Conservation (phyloP, 1,139 yeast species). For the Eremothecium coryli region DNA sequence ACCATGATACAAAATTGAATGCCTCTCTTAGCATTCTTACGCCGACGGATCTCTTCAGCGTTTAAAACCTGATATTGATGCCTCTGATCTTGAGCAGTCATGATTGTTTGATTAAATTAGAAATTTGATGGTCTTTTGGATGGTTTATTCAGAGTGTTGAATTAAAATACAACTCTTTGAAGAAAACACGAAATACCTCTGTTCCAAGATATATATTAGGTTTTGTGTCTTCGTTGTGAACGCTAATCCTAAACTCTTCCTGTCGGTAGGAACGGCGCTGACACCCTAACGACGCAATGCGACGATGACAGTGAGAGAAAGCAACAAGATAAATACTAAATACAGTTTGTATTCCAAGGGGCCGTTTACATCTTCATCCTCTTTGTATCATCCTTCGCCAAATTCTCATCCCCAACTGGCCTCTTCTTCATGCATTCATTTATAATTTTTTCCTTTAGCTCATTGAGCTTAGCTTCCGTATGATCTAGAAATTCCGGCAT, state of each 20-base stretch:
- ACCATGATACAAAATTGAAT: slow-evolving; percentile 49
- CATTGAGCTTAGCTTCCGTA: slow-evolving; percentile 22
- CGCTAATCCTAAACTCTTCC: too few relatives aligned
- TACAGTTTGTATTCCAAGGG: too few relatives aligned
- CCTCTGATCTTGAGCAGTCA: slow-evolving; percentile 3
- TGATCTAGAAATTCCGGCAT: slow-evolving; percentile 25
- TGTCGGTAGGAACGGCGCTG: slow-evolving; percentile 1
- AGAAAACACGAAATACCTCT: too few relatives aligned
- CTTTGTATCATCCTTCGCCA: slow-evolving; percentile 9
- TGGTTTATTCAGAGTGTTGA: not conserved
- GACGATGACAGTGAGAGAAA: not conserved
- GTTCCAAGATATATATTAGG: not conserved
- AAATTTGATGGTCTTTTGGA: not conserved
- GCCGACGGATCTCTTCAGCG: slow-evolving; percentile 42
- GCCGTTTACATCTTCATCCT: slow-evolving; percentile 13
- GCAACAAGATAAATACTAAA: slow-evolving; percentile 1
- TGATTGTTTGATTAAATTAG: slow-evolving; percentile 3
- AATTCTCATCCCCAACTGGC: slow-evolving; percentile 6
- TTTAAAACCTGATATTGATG: slow-evolving; percentile 9
- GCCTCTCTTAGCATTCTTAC: slow-evolving; percentile 50
- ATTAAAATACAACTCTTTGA: too few relatives aligned
- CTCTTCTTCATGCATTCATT: slow-evolving; percentile 19
- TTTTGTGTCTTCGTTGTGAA: slow-evolving; percentile 1
- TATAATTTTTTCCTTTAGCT: slow-evolving; percentile 18
- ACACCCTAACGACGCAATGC: slow-evolving; percentile 1